Evolutionary conservation across 2,329 filamentous ascomycete species (phyloP), one percentile per base, ranked within the genome.

Genomic region (Fusarium palustre): DNA sequence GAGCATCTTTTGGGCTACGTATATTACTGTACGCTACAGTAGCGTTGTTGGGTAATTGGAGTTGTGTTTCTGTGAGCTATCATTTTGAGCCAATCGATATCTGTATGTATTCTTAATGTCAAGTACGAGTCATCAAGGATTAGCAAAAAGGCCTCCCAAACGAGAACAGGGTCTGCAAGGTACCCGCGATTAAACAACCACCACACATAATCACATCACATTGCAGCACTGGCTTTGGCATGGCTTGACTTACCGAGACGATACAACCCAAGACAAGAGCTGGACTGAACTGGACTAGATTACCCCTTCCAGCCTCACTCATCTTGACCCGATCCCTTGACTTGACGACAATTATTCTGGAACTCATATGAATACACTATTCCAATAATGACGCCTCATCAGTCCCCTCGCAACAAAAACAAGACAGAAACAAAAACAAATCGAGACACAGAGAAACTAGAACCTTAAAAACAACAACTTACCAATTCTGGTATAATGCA

Each of bases 131-230:
- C 60, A 57, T 48, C 59, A 45, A 66, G 60, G 66, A 62, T 66
- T 39, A 65, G 43, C 66, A 39, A 43, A 43, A 54, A 25, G 55
- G 38, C 34, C 38, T 22, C 47, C 52, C 36, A 45, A 46, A 54
- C 42, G 45, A 57, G 45, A 52, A 55, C 63, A 70, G 53, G 49
- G 55, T 57, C 71, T 73, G 71, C 71, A 73, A 73, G 71, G 71
- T 73, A 73, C 71, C 71, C 71, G 71, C 71, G 63, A 55, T 61
- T 64, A 49, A 66, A 68, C 50, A 60, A 49, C 48, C 34, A 54
- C 20, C 47, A 39, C 38, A 43, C 55, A 62, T 55, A 46, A 30
- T 46, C 54, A 36, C 39, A 50, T 56, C 54, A 59, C 56, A 38
- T 39, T 59, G 43, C 43, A 36, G 43, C 43, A 36, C 43, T 43